phyloP scores from a whole-genome alignment of 345 rosid genomes.

The Hypericum androsaemum region DNA sequence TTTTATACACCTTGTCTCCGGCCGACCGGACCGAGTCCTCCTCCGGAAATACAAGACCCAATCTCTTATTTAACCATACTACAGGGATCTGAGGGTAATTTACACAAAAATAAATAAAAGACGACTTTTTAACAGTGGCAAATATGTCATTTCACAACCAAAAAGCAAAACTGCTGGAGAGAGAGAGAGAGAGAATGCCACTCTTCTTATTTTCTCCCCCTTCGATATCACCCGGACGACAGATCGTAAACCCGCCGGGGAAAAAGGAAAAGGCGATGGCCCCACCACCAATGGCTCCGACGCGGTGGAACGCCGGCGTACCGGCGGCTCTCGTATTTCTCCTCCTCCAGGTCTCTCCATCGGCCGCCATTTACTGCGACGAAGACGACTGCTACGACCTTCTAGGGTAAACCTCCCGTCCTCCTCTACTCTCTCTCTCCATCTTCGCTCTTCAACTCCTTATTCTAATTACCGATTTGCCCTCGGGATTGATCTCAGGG shows the following conservation, averaged over 20 bases:
- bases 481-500: conserved; percentile 30
- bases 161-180: too few relatives aligned
- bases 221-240: too few relatives aligned
- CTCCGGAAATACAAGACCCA: too few relatives aligned
- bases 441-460: background rate
- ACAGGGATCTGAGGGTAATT: too few relatives aligned
- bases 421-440: background rate
- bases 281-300: conserved; percentile 33
- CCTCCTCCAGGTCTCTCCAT: conserved; percentile 39
- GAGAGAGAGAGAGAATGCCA: too few relatives aligned
- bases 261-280: conserved; percentile 30
- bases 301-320: conserved; percentile 38
- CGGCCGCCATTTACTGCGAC: conserved; percentile 82
- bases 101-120: too few relatives aligned
- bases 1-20: too few relatives aligned
- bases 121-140: too few relatives aligned
- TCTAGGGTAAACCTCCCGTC: conserved; percentile 43
- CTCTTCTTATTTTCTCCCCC: too few relatives aligned
- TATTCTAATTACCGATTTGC: background rate
- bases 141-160: too few relatives aligned
- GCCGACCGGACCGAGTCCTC: too few relatives aligned
- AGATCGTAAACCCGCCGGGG: background rate
- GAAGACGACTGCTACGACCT: conserved; percentile 97
- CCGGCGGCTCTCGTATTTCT: conserved; percentile 27
- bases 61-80: too few relatives aligned